phyloP scores from a whole-genome alignment of 1,284 basidiomycete species.

The Xerocomus minutiporus region DNA sequence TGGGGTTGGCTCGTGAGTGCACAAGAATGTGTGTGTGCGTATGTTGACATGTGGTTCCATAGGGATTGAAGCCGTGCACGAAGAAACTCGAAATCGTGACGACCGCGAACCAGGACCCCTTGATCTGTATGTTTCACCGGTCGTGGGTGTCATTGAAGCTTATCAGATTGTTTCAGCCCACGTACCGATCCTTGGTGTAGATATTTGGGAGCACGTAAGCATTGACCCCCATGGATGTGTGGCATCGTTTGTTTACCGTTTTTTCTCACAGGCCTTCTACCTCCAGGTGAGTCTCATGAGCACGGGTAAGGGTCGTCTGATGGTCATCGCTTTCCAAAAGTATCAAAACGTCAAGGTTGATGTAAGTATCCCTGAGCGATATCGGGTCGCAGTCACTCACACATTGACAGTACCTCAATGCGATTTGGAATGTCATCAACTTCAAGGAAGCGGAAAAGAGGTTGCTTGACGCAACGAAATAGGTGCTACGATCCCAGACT shows the following conservation, averaged over 20 bases:
- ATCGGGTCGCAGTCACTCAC: constrained; percentile 1
- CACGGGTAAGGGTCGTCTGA: not conserved
- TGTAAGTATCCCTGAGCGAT: not conserved
- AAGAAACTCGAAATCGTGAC: constrained; percentile 87
- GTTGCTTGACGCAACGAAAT: constrained; percentile 48
- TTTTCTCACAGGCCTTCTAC: constrained; percentile 61
- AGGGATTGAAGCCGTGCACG: constrained; percentile 70
- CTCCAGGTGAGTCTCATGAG: constrained; percentile 43
- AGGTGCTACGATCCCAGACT: constrained; percentile 5
- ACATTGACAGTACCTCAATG: constrained; percentile 69
- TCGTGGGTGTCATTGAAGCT: not conserved
- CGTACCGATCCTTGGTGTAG: constrained; percentile 89
- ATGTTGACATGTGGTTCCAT: constrained; percentile 1
- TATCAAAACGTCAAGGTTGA: constrained; percentile 66
- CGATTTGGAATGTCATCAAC: constrained; percentile 92
- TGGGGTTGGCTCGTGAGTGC: constrained; percentile 90
- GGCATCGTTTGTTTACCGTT: constrained; percentile 10
- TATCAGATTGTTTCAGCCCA: constrained; percentile 49
- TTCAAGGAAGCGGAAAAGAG: constrained; percentile 85
- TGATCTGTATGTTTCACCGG: constrained; percentile 53
- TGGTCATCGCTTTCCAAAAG: constrained; percentile 30
- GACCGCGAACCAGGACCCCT: constrained; percentile 95
- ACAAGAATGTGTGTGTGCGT: not conserved
- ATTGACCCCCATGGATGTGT: constrained; percentile 1
- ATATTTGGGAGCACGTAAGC: constrained; percentile 92